These are phyloP conservation scores for Hypocrella siamensis DNA, from an alignment of 2,329 filamentous ascomycete genomes.

Conservation along the genomic window DNA sequence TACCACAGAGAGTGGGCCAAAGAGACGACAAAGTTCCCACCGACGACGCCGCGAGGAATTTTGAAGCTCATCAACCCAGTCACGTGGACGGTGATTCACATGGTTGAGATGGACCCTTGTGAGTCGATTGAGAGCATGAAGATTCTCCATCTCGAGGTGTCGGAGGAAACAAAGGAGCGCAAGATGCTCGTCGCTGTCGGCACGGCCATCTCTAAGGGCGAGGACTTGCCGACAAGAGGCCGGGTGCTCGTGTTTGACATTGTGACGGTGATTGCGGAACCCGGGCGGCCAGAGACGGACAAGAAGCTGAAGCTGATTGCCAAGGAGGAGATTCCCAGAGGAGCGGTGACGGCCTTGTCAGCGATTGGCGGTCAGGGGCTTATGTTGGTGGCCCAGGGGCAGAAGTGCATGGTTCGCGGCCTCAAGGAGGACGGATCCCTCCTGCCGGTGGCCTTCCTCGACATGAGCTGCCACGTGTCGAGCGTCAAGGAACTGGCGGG, in stretches of 20 bases:
- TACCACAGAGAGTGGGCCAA: slow-evolving; percentile 66
- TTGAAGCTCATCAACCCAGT: slow-evolving; percentile 66
- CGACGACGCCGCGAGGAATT: slow-evolving; percentile 53
- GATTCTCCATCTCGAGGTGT: slow-evolving; percentile 73
- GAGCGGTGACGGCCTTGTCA: slow-evolving; percentile 75
- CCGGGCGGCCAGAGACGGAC: slow-evolving; percentile 70
- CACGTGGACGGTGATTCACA: slow-evolving; percentile 67
- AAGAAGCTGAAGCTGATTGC: slow-evolving; percentile 73
- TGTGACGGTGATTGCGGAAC: slow-evolving; percentile 80
- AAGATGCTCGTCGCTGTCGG: slow-evolving; percentile 72
- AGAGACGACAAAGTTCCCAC: slow-evolving; percentile 49
- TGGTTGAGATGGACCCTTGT: slow-evolving; percentile 52
- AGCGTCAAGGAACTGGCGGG: slow-evolving; percentile 70
- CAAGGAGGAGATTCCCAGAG: slow-evolving; percentile 80
- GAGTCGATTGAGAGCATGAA: slow-evolving; percentile 74
- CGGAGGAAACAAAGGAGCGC: slow-evolving; percentile 77
- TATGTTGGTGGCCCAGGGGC: slow-evolving; percentile 79
- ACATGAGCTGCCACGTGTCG: slow-evolving; percentile 88
- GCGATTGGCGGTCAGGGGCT: slow-evolving; percentile 78
- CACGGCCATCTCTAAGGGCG: slow-evolving; percentile 72
- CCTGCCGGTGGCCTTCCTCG: slow-evolving; percentile 89
- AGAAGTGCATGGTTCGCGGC: slow-evolving; percentile 93
- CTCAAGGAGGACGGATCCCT: slow-evolving; percentile 90
- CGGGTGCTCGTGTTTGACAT: slow-evolving; percentile 84
- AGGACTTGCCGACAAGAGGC: slow-evolving; percentile 77